A percentile compares a stretch with the other conserved stretches of the same genome.
Evolutionary conservation across 75 land plant genomes (phyloP).

Genomic region (Gnetum montanum): DNA sequence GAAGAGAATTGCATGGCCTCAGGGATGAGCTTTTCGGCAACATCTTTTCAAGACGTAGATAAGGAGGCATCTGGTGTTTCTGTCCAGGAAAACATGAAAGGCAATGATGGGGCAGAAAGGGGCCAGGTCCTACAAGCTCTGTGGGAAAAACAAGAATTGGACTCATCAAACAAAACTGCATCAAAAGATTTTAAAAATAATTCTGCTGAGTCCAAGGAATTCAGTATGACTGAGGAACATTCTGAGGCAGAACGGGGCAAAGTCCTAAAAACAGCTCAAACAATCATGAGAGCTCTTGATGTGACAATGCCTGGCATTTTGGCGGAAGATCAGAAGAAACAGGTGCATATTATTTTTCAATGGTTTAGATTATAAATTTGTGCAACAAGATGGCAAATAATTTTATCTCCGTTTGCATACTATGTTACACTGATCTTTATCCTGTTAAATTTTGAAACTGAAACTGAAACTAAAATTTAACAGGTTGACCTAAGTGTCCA

Average conservation of each 20-base stretch:
- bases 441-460: no score
- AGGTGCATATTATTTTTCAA: slow-evolving; percentile 64
- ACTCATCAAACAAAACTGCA: neutral
- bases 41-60: neutral
- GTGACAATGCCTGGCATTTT: slow-evolving; percentile 79
- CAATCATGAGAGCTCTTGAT: slow-evolving; percentile 84
- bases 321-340: slow-evolving; percentile 54
- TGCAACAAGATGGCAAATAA: neutral
- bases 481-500: no score
- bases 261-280: slow-evolving; percentile 58
- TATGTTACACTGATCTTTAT: neutral
- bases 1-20: slow-evolving; percentile 1
- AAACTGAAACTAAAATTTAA: no score
- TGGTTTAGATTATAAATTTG: neutral
- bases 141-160: no score
- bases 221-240: neutral
- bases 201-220: neutral
- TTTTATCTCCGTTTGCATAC: neutral
- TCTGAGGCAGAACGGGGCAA: slow-evolving; percentile 42
- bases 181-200: neutral
- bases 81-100: neutral
- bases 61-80: slow-evolving; percentile 1
- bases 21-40: neutral
- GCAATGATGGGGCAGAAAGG: neutral
- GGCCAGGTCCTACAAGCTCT: no score